Percentiles rank a stretch among this genome's conserved stretches.
These are phyloP conservation scores for Madurella fahalii DNA, from an alignment of 2,329 filamentous ascomycete genomes.

Conservation along the genomic window DNA sequence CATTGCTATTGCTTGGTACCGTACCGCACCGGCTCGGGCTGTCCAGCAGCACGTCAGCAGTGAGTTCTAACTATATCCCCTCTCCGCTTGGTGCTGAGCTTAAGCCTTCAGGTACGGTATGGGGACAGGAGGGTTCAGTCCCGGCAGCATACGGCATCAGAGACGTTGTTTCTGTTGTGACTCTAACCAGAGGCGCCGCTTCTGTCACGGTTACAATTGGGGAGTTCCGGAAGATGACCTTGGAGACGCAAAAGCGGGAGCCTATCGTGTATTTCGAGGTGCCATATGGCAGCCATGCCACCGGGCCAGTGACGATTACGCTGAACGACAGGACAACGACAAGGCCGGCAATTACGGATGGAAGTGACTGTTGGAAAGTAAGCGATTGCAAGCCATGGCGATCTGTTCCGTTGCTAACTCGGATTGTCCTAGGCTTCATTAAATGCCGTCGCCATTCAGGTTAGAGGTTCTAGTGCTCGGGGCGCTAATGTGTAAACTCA, in stretches of 20 bases:
- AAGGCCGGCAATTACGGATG: constrained; percentile 36
- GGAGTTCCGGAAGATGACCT: constrained; percentile 27
- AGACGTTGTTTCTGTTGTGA: constrained; percentile 44
- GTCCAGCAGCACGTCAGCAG: constrained; percentile 37
- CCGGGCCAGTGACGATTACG: constrained; percentile 38
- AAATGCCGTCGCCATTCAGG: constrained; percentile 34
- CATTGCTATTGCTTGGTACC: constrained; percentile 42
- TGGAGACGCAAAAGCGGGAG: constrained; percentile 28
- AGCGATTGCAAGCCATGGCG: background rate
- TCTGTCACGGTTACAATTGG: constrained; percentile 38
- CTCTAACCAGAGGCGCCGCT: constrained; percentile 31
- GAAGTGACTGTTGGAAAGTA: constrained; percentile 21
- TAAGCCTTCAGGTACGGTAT: constrained; percentile 30
- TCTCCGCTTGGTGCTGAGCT: background rate
- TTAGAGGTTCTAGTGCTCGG: background rate
- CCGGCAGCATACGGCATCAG: constrained; percentile 35
- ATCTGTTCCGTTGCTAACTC: background rate
- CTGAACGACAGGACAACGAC: constrained; percentile 35
- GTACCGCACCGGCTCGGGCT: constrained; percentile 32
- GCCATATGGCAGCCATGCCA: constrained; percentile 34
- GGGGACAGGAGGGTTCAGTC: constrained; percentile 35
- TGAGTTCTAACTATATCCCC: constrained; percentile 22
- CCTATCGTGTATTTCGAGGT: constrained; percentile 36
- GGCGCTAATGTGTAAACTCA: too few species aligned
- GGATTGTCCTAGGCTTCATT: constrained; percentile 30